Evolutionary conservation across 805 yeast species (phyloP).

Genomic region (Metschnikowia henanensis): DNA sequence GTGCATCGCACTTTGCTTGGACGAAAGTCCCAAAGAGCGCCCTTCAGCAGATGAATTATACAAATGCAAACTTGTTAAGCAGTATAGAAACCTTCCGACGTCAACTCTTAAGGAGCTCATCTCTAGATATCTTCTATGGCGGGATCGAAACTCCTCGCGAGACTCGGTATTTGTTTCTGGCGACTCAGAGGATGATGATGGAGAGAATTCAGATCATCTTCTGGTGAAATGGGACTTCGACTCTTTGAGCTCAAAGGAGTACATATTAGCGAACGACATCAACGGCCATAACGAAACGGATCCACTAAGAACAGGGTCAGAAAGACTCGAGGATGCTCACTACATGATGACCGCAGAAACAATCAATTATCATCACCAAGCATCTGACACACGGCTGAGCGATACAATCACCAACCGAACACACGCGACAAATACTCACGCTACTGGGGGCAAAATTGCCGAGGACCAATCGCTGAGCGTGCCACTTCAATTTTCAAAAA

Average conservation of each 20-base stretch:
- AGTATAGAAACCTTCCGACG: constrained; percentile 61
- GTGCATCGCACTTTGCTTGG: constrained; percentile 86
- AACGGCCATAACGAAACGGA: constrained; percentile 30
- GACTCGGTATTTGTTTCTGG: constrained; percentile 44
- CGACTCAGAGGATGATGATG: constrained; percentile 20
- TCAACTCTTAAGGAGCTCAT: constrained; percentile 69
- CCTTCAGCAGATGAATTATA: constrained; percentile 82
- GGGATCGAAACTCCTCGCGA: constrained; percentile 62
- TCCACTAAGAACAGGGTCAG: constrained; percentile 27
- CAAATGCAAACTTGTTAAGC: constrained; percentile 69
- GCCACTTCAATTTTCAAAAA: not conserved
- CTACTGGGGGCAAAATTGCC: constrained; percentile 1
- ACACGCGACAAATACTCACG: constrained; percentile 4
- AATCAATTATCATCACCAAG: constrained; percentile 4
- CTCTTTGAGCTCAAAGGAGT: constrained; percentile 71
- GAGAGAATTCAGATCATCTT: constrained; percentile 23
- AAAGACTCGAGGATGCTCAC: constrained; percentile 25
- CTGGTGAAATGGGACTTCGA: constrained; percentile 88
- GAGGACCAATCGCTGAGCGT: constrained; percentile 4
- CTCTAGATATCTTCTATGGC: constrained; percentile 67
- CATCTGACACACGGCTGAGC: constrained; percentile 10
- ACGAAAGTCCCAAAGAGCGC: constrained; percentile 89
- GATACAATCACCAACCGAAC: constrained; percentile 30
- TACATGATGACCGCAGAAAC: constrained; percentile 30
- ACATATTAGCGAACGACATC: constrained; percentile 70